Percentiles rank a stretch among this genome's conserved stretches.
Evolutionary conservation across 345 rosid genomes (phyloP).

Genomic region (Citrus medica): DNA sequence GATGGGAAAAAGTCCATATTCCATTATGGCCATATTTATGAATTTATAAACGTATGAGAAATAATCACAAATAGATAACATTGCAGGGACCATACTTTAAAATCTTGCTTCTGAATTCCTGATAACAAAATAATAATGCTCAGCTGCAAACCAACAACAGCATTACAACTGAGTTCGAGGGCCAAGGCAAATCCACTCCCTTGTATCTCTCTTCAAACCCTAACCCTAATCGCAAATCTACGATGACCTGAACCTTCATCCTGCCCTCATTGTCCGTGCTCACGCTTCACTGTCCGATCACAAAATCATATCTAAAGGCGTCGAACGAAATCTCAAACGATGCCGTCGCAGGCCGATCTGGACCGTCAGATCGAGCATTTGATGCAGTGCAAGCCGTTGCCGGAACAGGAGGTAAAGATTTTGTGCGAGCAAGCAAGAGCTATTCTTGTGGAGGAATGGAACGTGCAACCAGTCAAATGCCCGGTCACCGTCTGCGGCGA

Average conservation of each 20-base stretch:
- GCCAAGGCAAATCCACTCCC: conserved; percentile 17
- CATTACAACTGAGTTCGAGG: conserved; percentile 14
- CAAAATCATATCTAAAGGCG: neutral
- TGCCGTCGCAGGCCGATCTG: conserved; percentile 49
- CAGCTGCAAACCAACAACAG: conserved; percentile 5
- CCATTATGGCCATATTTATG: neutral
- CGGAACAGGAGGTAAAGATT: conserved; percentile 46
- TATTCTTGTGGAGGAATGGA: conserved; percentile 53
- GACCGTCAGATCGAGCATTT: conserved; percentile 57
- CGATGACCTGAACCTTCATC: conserved; percentile 17
- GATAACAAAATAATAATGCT: conserved; percentile 11
- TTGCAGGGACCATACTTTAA: neutral
- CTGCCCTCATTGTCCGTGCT: neutral
- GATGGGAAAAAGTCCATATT: no score
- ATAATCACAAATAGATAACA: neutral
- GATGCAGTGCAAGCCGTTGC: conserved; percentile 57
- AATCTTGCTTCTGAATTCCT: neutral
- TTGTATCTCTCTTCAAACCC: conserved; percentile 11
- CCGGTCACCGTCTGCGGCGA: conserved; percentile 59
- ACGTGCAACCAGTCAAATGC: conserved; percentile 50
- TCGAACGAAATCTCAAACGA: conserved; percentile 8
- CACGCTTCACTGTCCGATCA: conserved; percentile 10
- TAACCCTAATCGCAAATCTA: neutral
- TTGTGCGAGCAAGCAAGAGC: conserved; percentile 48
- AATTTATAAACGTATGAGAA: neutral